These are phyloP conservation scores for Pythium guiyangense DNA, from an alignment of 352 stramenopile species.

Conservation along the genomic window DNA sequence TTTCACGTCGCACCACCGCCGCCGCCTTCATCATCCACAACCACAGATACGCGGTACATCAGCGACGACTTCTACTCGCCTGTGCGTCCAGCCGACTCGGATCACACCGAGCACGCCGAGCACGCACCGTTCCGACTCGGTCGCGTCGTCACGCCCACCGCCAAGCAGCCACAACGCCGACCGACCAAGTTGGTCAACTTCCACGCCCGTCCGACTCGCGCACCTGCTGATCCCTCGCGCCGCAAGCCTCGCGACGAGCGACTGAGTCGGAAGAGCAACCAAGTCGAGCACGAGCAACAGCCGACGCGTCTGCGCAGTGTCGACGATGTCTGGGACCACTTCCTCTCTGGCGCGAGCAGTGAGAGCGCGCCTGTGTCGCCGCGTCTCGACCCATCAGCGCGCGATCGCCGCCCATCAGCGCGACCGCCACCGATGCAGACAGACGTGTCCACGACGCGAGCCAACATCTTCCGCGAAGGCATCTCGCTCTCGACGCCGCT, in stretches of 20 bases:
- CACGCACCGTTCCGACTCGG: constrained; percentile 11
- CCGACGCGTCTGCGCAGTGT: constrained; percentile 15
- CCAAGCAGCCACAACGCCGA: not conserved
- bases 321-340: constrained; percentile 35
- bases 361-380: constrained; percentile 1
- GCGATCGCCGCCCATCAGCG: not conserved
- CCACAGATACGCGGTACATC: not conserved
- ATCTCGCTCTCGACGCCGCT: constrained; percentile 17
- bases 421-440: constrained; percentile 3
- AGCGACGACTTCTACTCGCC: constrained; percentile 29
- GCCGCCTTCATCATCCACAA: not conserved
- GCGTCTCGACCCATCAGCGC: constrained; percentile 7
- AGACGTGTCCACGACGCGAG: too few relatives aligned
- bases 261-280: constrained; percentile 6
- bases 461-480: constrained; percentile 21
- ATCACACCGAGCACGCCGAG: not conserved
- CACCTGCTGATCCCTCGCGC: too few relatives aligned
- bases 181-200: too few relatives aligned
- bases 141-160: not conserved
- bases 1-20: not conserved
- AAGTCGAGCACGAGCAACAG: constrained; percentile 12
- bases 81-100: constrained; percentile 15
- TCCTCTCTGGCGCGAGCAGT: constrained; percentile 26
- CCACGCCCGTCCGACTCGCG: too few relatives aligned
- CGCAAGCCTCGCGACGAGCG: too few relatives aligned